Conservation (phyloP, 345 rosid genomes). For the Eucalyptus cloeziana region DNA sequence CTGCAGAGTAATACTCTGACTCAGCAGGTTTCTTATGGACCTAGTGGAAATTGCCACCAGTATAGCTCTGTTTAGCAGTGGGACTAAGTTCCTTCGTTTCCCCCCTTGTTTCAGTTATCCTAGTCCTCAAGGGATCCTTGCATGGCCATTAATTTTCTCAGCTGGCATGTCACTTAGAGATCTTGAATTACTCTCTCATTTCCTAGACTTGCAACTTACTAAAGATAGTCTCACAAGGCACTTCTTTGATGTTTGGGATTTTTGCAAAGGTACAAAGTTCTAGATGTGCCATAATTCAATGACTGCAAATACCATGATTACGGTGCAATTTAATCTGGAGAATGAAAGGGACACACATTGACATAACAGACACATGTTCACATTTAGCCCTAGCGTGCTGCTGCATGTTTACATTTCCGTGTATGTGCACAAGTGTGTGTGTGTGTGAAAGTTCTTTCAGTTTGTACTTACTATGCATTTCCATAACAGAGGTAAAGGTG, state of each 20-base stretch:
- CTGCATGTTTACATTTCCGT: not conserved
- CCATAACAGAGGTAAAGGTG: slow-evolving; percentile 71
- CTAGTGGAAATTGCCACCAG: not conserved
- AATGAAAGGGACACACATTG: not conserved
- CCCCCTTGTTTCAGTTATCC: not conserved
- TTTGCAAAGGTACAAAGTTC: not conserved
- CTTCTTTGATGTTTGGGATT: not conserved
- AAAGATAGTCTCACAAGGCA: not conserved
- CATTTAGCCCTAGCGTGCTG: not conserved
- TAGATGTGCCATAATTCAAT: not conserved
- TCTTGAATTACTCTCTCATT: not conserved
- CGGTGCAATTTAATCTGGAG: not conserved
- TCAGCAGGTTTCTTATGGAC: not conserved
- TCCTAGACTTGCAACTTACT: not conserved
- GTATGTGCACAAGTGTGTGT: not conserved
- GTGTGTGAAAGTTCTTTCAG: not conserved
- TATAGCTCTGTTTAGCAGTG: not conserved
- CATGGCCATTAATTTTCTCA: not conserved
- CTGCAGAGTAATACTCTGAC: not conserved
- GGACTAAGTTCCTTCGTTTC: not conserved
- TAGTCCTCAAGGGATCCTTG: not conserved
- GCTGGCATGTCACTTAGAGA: not conserved
- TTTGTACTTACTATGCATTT: not conserved
- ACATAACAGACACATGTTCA: not conserved
- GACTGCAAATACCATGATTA: not conserved